These are phyloP conservation scores for Scortechinia acanthostroma DNA, from an alignment of 2,329 filamentous ascomycete species.

Conservation along the genomic window DNA sequence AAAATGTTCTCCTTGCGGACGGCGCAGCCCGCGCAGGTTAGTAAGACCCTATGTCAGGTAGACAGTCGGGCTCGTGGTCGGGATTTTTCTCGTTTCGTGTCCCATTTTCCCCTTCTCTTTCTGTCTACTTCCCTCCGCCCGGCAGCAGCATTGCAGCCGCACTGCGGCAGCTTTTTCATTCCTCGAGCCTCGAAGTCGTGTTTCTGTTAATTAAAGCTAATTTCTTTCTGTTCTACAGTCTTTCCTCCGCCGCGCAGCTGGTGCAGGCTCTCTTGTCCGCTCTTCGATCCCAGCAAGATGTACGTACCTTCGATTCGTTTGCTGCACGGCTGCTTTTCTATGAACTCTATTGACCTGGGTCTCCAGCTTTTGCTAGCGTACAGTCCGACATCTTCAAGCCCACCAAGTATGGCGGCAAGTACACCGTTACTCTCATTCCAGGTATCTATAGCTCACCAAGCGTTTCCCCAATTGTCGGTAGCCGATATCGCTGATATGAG, in stretches of 20 bases:
- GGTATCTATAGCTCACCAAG: conserved; percentile 42
- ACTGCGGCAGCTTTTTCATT: too few relatives aligned
- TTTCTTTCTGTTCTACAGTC: too few relatives aligned
- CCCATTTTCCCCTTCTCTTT: neutral
- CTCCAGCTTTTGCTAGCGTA: conserved; percentile 69
- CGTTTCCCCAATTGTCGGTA: conserved; percentile 9
- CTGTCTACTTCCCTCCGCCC: too few relatives aligned
- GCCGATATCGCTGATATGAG: neutral
- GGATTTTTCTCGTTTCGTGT: neutral
- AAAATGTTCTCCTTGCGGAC: conserved; percentile 29
- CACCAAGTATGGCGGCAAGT: conserved; percentile 97
- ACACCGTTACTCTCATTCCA: conserved; percentile 96
- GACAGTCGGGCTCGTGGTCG: neutral
- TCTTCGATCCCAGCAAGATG: neutral
- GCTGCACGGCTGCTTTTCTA: conserved; percentile 19
- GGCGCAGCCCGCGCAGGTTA: conserved; percentile 28
- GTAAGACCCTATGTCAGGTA: too few relatives aligned
- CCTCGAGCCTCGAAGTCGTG: too few relatives aligned
- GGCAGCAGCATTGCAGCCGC: too few relatives aligned
- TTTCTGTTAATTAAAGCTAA: too few relatives aligned
- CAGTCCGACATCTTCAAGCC: conserved; percentile 97
- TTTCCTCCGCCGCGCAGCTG: neutral
- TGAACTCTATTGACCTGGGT: conserved; percentile 8
- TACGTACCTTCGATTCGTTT: conserved; percentile 7
- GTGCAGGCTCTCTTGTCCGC: neutral